Percentiles rank a stretch among this genome's conserved stretches.
Evolutionary conservation across 192 early-diverging fungal genomes (phyloP).

Genomic region (Backusella luteola): DNA sequence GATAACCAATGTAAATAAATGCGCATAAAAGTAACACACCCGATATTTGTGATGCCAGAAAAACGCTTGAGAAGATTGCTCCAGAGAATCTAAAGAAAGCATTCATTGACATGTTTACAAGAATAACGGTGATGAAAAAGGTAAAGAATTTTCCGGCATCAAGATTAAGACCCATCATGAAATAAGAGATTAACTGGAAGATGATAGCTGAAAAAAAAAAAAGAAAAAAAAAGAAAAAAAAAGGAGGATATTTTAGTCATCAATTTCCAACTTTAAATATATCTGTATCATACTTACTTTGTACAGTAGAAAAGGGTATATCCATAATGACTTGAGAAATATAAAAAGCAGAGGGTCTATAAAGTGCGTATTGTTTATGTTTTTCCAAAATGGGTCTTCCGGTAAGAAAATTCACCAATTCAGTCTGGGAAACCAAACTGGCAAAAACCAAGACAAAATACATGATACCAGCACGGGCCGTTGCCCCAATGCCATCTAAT

Average conservation of each 20-base stretch:
- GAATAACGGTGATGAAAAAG: slow-evolving; percentile 55
- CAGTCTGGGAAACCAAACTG: slow-evolving; percentile 60
- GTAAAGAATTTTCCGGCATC: slow-evolving; percentile 53
- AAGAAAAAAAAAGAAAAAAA: slow-evolving; percentile 25
- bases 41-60: slow-evolving; percentile 50
- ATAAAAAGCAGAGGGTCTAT: slow-evolving; percentile 57
- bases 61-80: slow-evolving; percentile 47
- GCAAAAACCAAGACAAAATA: slow-evolving; percentile 61
- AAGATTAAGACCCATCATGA: slow-evolving; percentile 58
- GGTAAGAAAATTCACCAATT: slow-evolving; percentile 67
- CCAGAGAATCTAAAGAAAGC: slow-evolving; percentile 60
- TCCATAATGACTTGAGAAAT: slow-evolving; percentile 54
- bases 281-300: slow-evolving; percentile 12
- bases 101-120: slow-evolving; percentile 54
- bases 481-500: slow-evolving; percentile 56
- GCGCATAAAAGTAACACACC: slow-evolving; percentile 51
- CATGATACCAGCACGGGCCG: slow-evolving; percentile 75
- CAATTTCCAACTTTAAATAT: background rate
- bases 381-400: slow-evolving; percentile 76
- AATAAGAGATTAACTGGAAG: slow-evolving; percentile 58
- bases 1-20: slow-evolving; percentile 57
- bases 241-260: background rate
- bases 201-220: slow-evolving; percentile 35
- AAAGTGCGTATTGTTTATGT: slow-evolving; percentile 73
- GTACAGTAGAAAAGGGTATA: slow-evolving; percentile 46